Percentiles rank a stretch among this genome's conserved stretches.
Evolutionary conservation across 345 rosid species (phyloP).

Genomic region (Nasturtium officinale): DNA sequence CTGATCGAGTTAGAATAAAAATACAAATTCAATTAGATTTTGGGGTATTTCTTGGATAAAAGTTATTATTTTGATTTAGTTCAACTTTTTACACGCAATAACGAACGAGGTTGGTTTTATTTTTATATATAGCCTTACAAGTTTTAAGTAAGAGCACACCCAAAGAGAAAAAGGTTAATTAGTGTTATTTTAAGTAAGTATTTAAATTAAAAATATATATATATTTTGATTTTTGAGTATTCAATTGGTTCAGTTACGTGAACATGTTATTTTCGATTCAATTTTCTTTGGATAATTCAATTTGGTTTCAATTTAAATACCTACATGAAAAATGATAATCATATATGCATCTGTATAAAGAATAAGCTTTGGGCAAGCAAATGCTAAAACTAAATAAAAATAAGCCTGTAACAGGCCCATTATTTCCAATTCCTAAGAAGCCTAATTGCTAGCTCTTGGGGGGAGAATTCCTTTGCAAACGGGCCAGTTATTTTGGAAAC

Average conservation of each 20-base stretch:
- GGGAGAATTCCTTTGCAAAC: background rate
- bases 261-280: background rate
- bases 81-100: background rate
- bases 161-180: no score
- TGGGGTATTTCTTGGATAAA: no score
- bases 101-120: background rate
- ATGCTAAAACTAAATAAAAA: background rate
- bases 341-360: background rate
- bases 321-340: background rate
- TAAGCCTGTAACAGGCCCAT: slow-evolving; percentile 14
- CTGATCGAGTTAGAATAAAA: background rate
- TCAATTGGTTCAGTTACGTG: background rate
- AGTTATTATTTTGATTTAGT: background rate
- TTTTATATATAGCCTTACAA: no score
- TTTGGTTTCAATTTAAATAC: background rate
- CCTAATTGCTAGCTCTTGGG: background rate
- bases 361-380: background rate
- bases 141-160: background rate
- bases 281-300: background rate
- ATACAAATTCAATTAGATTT: background rate
- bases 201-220: no score
- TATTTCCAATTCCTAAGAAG: background rate
- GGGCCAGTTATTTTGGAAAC: background rate
- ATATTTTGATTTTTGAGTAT: background rate
- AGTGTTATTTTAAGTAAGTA: no score